Evolutionary conservation across 345 rosid species (phyloP), one percentile per base, ranked within the genome.

Genomic region (Gossypium anomalum): DNA sequence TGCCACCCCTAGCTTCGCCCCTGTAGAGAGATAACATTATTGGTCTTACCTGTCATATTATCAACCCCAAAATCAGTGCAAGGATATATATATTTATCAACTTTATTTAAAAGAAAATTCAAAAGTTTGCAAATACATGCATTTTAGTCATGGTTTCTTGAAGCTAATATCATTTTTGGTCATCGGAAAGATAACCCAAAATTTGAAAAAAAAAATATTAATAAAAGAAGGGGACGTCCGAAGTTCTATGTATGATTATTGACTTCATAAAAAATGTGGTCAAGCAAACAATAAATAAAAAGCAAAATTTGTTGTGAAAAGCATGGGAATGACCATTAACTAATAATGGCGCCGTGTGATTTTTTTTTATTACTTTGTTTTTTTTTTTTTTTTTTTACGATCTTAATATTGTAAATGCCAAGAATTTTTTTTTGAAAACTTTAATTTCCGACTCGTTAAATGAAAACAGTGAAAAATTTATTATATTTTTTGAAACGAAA

Each of bases 31-130:
- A 19, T 12, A 2, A 45, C 7, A 20, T 67, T 66, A 66, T 63
- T 63, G 47, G 14, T n/a, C 7, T 41, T 2, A 64, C 19, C 25
- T 2, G 3, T 43, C 14, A 8, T 17, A 20, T 19, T 67, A 45
- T 67, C 56, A 67, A 27, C 45, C 67, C 77, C 76, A 58, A 78
- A 81, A 78, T 81, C 72, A 75, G 83, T 76, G 85, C 78, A 82
- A 29, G 53, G 9, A 63, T 61, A 7, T 7, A 7, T 7, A 62
- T 62, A 16, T 3, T 2, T 45, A 12, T 62, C 20, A 13, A 16
- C 20, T 73, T 61, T 29, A 45, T 22, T n/a, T 55, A 15, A 12
- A 11, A 47, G 19, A 47, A 20, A n/a, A 20, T 5, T 47, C 56
- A 14, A 67, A 67, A 41, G 25, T 41, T n/a, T 2, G 23, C 25